phyloP scores from a whole-genome alignment of 768 basidiomycete genomes.

The Mycena rosella region DNA sequence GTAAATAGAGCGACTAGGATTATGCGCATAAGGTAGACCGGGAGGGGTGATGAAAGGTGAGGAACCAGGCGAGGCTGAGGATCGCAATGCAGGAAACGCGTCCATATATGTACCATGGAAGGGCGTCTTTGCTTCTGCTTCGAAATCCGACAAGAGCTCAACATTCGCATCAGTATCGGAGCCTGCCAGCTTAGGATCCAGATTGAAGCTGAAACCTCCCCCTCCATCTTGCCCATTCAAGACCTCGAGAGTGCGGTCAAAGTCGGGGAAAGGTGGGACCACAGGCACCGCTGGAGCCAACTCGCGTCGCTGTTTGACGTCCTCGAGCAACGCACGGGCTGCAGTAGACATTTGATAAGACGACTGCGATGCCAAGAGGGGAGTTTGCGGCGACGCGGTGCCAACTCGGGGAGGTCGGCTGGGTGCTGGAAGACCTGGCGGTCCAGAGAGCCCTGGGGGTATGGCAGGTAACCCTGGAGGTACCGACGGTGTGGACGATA shows the following conservation, averaged over 20 bases:
- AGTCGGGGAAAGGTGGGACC: slow-evolving; percentile 86
- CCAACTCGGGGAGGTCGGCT: slow-evolving; percentile 63
- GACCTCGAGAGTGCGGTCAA: slow-evolving; percentile 85
- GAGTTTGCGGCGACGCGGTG: slow-evolving; percentile 64
- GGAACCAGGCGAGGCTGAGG: slow-evolving; percentile 44
- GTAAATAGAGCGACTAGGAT: slow-evolving; percentile 65
- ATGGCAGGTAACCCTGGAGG: slow-evolving; percentile 58
- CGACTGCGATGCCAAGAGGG: slow-evolving; percentile 66
- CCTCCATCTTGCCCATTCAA: slow-evolving; percentile 74
- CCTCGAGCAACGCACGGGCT: slow-evolving; percentile 86
- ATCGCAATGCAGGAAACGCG: slow-evolving; percentile 74
- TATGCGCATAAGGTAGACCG: slow-evolving; percentile 64
- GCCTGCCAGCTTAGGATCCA: slow-evolving; percentile 81
- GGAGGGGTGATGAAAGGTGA: slow-evolving; percentile 63
- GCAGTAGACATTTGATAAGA: slow-evolving; percentile 91
- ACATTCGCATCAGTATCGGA: slow-evolving; percentile 52
- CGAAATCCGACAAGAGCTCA: slow-evolving; percentile 63
- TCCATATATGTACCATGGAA: slow-evolving; percentile 77
- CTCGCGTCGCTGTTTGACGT: slow-evolving; percentile 83
- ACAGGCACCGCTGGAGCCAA: slow-evolving; percentile 56
- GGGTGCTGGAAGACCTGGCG: slow-evolving; percentile 75
- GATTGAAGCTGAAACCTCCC: slow-evolving; percentile 84
- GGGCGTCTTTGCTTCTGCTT: slow-evolving; percentile 65
- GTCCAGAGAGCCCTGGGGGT: slow-evolving; percentile 52
- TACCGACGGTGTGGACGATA: slow-evolving; percentile 49